These are phyloP conservation scores for Cerrena zonata DNA, from an alignment of 1,284 basidiomycete species.

Conservation along the genomic window DNA sequence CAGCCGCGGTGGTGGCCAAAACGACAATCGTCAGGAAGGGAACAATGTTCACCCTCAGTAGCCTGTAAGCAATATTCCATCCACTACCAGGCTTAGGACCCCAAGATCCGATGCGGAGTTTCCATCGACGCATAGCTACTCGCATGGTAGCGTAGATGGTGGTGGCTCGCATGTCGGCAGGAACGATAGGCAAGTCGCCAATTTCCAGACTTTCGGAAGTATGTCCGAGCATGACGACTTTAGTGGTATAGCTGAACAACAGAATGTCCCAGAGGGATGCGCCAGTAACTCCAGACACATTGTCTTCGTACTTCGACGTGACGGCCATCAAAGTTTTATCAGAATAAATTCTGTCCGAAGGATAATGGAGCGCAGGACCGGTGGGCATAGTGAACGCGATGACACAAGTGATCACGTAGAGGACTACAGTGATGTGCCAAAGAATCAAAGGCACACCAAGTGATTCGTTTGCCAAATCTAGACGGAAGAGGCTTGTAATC, in stretches of 20 bases:
- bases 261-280: constrained; percentile 51
- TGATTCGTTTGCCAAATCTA: background rate
- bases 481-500: constrained; percentile 5
- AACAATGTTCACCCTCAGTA: constrained; percentile 48
- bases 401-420: constrained; percentile 45
- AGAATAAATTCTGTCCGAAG: constrained; percentile 66
- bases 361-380: constrained; percentile 72
- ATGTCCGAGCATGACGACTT: constrained; percentile 78
- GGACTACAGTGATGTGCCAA: constrained; percentile 44
- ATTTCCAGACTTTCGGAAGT: constrained; percentile 71
- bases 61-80: constrained; percentile 54
- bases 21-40: constrained; percentile 40
- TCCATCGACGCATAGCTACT: constrained; percentile 31
- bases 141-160: constrained; percentile 38
- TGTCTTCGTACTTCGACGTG: constrained; percentile 54
- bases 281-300: constrained; percentile 55
- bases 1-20: constrained; percentile 59
- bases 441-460: constrained; percentile 22
- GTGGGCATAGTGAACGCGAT: constrained; percentile 57
- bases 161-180: constrained; percentile 64
- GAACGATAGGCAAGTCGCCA: constrained; percentile 77
- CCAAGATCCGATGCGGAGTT: constrained; percentile 44
- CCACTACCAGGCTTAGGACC: constrained; percentile 47
- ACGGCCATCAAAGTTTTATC: constrained; percentile 55
- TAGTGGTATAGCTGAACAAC: constrained; percentile 78